Evolutionary conservation across 306 rosid genomes (phyloP).

Genomic region (Betula pendula): DNA sequence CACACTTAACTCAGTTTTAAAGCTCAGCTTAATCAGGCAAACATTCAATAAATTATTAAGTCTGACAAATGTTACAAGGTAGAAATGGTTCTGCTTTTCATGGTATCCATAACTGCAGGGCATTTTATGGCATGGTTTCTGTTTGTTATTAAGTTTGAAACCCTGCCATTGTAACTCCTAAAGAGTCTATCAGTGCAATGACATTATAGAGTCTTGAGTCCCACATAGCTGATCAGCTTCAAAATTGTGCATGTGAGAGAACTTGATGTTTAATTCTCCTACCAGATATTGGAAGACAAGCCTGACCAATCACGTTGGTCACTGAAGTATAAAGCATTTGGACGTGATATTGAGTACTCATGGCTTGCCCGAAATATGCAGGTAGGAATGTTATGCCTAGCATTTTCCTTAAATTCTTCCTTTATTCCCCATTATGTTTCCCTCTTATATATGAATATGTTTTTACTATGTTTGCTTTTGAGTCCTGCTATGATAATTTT

Average conservation of each 20-base stretch:
- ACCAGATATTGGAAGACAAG: slow-evolving; percentile 75
- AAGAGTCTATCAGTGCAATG: not conserved
- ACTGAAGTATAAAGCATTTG: slow-evolving; percentile 82
- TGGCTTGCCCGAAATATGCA: slow-evolving; percentile 99
- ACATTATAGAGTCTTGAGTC: not conserved
- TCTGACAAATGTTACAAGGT: not conserved
- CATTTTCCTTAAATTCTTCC: not conserved
- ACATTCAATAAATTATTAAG: not conserved
- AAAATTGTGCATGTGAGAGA: not conserved
- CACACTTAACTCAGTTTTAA: not conserved
- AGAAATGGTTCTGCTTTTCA: not conserved
- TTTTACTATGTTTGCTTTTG: slow-evolving; percentile 19
- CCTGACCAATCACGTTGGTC: slow-evolving; percentile 95
- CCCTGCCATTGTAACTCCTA: slow-evolving; percentile 9
- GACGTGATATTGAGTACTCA: slow-evolving; percentile 74
- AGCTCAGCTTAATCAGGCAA: not conserved
- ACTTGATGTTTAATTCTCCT: slow-evolving; percentile 27
- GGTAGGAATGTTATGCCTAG: slow-evolving; percentile 50
- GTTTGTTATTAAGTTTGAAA: slow-evolving; percentile 2
- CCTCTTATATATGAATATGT: not conserved
- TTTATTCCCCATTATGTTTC: not conserved
- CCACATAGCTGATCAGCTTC: not conserved
- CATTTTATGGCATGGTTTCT: slow-evolving; percentile 18
- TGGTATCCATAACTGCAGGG: not conserved
- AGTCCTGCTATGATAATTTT: slow-evolving; percentile 31